Conservation (phyloP, 2,329 filamentous ascomycete genomes). For the Colletotrichum gloeosporioides region DNA sequence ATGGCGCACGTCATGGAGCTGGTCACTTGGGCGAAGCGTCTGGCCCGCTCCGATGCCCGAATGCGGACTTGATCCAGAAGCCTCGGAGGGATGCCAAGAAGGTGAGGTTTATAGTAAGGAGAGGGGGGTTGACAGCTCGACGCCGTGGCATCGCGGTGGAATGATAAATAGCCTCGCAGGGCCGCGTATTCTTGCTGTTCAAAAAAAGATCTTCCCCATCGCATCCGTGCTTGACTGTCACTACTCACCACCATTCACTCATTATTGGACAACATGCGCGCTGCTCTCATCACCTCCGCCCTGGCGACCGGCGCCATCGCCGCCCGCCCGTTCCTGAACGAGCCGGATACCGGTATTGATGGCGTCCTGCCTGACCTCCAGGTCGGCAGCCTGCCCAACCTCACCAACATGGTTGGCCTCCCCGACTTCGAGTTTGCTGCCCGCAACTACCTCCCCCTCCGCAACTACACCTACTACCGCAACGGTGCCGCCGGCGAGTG, state of each 20-base stretch:
- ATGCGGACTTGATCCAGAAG: background rate
- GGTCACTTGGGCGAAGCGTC: background rate
- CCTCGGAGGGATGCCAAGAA: background rate
- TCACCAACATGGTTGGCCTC: slow-evolving; percentile 51
- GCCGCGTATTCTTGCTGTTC: background rate
- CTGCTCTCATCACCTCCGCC: slow-evolving; percentile 28
- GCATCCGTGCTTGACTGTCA: background rate
- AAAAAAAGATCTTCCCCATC: background rate
- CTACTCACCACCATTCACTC: slow-evolving; percentile 6
- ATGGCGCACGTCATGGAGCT: slow-evolving; percentile 19
- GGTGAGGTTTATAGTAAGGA: background rate
- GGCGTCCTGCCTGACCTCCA: slow-evolving; percentile 38
- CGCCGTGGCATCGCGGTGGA: background rate
- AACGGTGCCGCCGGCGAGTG: slow-evolving; percentile 61
- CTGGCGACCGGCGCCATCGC: slow-evolving; percentile 41
- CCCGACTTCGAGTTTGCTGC: slow-evolving; percentile 61
- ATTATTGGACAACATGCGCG: slow-evolving; percentile 28
- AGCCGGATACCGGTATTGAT: slow-evolving; percentile 52
- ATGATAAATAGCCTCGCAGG: slow-evolving; percentile 11
- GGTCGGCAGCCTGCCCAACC: slow-evolving; percentile 42
- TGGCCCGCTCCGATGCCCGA: background rate
- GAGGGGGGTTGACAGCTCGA: background rate
- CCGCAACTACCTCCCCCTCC: slow-evolving; percentile 48
- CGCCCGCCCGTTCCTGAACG: slow-evolving; percentile 48
- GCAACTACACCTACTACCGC: slow-evolving; percentile 62